A percentile compares a stretch with the other conserved stretches of the same genome.
Conservation (phyloP, 202 grass and related monocot genomes). For the Zizania palustris region DNA sequence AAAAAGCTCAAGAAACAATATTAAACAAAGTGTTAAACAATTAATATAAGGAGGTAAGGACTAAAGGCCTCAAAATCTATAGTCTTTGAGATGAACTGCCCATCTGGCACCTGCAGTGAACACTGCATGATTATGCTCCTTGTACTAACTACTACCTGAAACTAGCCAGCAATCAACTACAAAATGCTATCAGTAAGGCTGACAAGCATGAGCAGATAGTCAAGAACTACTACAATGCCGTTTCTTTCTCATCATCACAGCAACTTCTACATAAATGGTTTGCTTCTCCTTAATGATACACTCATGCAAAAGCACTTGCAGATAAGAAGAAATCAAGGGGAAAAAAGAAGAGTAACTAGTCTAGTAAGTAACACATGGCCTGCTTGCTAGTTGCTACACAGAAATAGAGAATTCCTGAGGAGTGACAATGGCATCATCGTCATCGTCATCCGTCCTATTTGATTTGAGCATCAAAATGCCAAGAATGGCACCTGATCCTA, state of each 20-base stretch:
- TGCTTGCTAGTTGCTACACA: conserved; percentile 23
- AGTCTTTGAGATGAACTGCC: conserved; percentile 12
- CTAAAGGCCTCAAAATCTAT: conserved; percentile 34
- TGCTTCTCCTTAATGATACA: conserved; percentile 31
- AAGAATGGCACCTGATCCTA: background rate
- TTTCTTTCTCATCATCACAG: conserved; percentile 24
- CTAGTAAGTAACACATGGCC: conserved; percentile 26
- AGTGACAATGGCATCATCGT: background rate
- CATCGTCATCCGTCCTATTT: background rate
- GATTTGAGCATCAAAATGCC: conserved; percentile 3
- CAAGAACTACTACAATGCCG: conserved; percentile 28
- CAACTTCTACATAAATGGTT: conserved; percentile 21
- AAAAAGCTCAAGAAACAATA: background rate
- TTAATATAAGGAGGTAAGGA: background rate
- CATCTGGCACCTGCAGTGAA: conserved; percentile 26
- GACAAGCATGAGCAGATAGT: conserved; percentile 1
- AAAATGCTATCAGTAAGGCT: background rate
- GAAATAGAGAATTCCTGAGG: background rate
- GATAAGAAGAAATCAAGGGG: conserved; percentile 6
- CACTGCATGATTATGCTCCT: conserved; percentile 19
- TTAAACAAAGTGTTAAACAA: conserved; percentile 7
- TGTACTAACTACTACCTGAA: conserved; percentile 11
- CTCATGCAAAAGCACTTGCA: conserved; percentile 35
- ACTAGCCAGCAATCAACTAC: conserved; percentile 8
- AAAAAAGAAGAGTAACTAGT: conserved; percentile 19